phyloP scores from a whole-genome alignment of 2,329 filamentous ascomycete species.

The Chrysoporthe cubensis region DNA sequence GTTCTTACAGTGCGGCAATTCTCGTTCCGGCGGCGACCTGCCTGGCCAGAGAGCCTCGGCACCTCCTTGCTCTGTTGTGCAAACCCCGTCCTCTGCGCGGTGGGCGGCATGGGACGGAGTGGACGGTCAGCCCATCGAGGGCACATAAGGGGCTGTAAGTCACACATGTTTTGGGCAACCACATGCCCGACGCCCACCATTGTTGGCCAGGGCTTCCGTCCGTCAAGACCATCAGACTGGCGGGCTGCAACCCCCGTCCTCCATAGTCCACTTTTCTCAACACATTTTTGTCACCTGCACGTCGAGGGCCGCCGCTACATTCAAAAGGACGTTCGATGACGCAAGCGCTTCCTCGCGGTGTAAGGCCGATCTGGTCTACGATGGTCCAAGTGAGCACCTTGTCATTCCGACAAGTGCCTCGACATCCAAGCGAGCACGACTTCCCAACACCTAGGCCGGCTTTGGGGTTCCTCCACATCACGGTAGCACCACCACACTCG shows the following conservation, averaged over 20 bases:
- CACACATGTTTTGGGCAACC: slow-evolving; percentile 12
- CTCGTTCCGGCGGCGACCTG: background rate
- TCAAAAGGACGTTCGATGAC: background rate
- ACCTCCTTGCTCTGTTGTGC: background rate
- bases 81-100: background rate
- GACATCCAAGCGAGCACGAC: slow-evolving; percentile 14
- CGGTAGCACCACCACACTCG: too few species aligned
- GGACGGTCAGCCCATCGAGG: slow-evolving; percentile 20
- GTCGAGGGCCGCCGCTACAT: background rate
- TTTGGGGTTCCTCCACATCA: too few species aligned
- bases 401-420: slow-evolving; percentile 17
- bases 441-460: slow-evolving; percentile 12
- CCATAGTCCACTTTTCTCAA: background rate
- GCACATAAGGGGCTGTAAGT: background rate
- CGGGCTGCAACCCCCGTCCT: background rate
- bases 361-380: slow-evolving; percentile 9
- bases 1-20: too few species aligned
- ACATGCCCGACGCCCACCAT: slow-evolving; percentile 2
- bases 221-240: slow-evolving; percentile 4
- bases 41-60: background rate
- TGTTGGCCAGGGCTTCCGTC: slow-evolving; percentile 6
- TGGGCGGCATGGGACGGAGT: background rate
- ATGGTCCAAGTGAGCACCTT: slow-evolving; percentile 19
- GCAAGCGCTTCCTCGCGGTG: slow-evolving; percentile 15
- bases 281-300: slow-evolving; percentile 1